These are phyloP conservation scores for Termitomyces sp. DNA, from an alignment of 768 basidiomycete genomes.

Conservation along the genomic window DNA sequence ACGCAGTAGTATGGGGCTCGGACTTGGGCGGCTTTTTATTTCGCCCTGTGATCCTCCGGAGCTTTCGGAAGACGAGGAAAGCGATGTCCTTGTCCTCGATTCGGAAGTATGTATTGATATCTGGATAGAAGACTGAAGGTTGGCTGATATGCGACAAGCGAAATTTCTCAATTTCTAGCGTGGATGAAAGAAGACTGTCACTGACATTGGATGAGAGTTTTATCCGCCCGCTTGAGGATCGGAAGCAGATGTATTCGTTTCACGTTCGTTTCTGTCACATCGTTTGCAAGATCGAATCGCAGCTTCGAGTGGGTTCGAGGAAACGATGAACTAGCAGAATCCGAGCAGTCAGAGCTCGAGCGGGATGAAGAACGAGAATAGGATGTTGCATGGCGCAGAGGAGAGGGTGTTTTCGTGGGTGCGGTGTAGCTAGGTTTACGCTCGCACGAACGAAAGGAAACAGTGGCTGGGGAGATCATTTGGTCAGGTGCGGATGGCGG, in stretches of 20 bases:
- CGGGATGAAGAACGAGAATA: conserved; percentile 3
- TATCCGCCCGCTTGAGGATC: conserved; percentile 1
- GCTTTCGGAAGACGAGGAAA: conserved; percentile 7
- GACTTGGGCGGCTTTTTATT: background rate
- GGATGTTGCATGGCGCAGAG: conserved; percentile 11
- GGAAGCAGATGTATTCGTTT: conserved; percentile 6
- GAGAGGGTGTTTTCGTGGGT: conserved; percentile 9
- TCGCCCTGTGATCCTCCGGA: conserved; percentile 1
- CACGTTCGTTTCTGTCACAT: background rate
- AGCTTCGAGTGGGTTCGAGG: background rate
- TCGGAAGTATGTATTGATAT: conserved; percentile 7
- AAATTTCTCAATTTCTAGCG: background rate
- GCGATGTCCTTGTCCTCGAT: conserved; percentile 5
- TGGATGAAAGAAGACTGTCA: background rate
- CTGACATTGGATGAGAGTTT: conserved; percentile 3
- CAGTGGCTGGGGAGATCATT: background rate
- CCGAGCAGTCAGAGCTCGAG: background rate
- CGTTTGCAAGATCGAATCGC: background rate
- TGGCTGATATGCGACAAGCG: conserved; percentile 1
- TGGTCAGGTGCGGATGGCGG: background rate
- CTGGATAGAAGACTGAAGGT: conserved; percentile 1
- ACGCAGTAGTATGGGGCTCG: background rate
- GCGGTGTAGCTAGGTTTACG: conserved; percentile 9
- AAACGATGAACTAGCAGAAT: background rate
- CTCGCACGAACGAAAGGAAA: background rate